Percentiles rank a stretch among this genome's conserved stretches.
Evolutionary conservation across 495 filamentous ascomycete species (phyloP).

Genomic region (Talaromyces ruber): DNA sequence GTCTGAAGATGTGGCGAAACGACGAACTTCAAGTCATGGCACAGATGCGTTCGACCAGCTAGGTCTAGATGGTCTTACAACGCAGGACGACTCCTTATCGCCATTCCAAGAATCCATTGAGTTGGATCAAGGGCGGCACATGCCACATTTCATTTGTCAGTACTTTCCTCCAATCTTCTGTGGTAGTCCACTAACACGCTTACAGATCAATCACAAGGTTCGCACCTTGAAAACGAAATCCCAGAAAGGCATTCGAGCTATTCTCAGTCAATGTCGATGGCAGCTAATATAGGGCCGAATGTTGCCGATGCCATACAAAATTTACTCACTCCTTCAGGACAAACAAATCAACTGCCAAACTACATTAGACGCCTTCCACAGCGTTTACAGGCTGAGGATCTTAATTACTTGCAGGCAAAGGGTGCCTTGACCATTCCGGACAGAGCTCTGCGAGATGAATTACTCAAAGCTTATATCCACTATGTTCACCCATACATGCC

Average conservation of each 20-base stretch:
- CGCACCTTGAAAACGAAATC: not conserved
- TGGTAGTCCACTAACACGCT: not conserved
- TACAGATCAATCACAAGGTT: conserved; percentile 3
- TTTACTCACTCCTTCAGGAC: conserved; percentile 25
- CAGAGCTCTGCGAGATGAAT: conserved; percentile 57
- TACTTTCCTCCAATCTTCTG: conserved; percentile 13
- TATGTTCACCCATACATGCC: conserved; percentile 89
- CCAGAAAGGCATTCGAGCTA: not conserved
- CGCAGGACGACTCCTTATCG: conserved; percentile 25
- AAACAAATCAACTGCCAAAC: conserved; percentile 42
- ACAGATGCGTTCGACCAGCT: not conserved
- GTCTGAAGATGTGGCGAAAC: conserved; percentile 28
- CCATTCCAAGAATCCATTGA: conserved; percentile 35
- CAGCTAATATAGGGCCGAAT: conserved; percentile 2
- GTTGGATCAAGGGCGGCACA: conserved; percentile 37
- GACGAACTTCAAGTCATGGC: conserved; percentile 17
- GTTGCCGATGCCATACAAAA: conserved; percentile 22
- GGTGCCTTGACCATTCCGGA: conserved; percentile 66
- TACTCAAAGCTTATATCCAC: conserved; percentile 68
- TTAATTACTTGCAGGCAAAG: conserved; percentile 65
- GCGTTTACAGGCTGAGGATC: conserved; percentile 62
- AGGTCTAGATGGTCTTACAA: not conserved
- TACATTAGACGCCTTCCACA: conserved; percentile 68
- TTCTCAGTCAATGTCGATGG: conserved; percentile 2
- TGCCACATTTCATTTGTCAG: conserved; percentile 40